Conservation (phyloP, 495 filamentous ascomycete genomes). For the Physcia stellaris region DNA sequence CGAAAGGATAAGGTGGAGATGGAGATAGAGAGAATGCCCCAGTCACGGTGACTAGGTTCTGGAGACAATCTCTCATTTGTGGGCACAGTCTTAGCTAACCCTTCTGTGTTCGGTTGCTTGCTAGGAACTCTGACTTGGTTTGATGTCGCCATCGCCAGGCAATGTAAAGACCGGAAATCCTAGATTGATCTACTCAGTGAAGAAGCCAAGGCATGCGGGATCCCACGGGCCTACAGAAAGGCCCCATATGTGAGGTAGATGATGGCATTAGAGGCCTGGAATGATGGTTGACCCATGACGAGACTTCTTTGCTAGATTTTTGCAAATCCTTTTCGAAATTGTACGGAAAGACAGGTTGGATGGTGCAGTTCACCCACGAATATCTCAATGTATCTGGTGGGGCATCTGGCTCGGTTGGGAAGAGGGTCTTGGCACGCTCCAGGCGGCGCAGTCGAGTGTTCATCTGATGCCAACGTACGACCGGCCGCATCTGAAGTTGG, state of each 20-base stretch:
- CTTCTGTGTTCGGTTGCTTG: constrained; percentile 61
- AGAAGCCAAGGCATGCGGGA: neutral
- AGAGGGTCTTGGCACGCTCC: too few species aligned
- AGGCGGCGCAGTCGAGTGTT: too few species aligned
- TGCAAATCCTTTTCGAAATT: neutral
- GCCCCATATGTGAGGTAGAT: constrained; percentile 60
- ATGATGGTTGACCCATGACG: constrained; percentile 54
- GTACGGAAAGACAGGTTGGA: too few species aligned
- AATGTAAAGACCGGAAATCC: constrained; percentile 46
- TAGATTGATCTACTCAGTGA: constrained; percentile 15
- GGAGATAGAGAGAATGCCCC: constrained; percentile 1
- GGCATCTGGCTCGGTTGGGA: too few species aligned
- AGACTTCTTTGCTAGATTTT: too few species aligned
- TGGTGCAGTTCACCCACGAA: too few species aligned
- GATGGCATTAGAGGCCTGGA: constrained; percentile 57
- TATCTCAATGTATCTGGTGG: too few species aligned
- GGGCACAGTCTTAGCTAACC: constrained; percentile 38
- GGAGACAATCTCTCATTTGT: too few species aligned
- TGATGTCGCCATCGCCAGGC: constrained; percentile 58
- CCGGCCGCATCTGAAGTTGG: too few species aligned
- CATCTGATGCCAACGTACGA: too few species aligned
- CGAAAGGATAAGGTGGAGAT: neutral
- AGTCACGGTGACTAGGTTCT: too few species aligned
- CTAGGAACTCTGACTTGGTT: constrained; percentile 51
- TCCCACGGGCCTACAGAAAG: constrained; percentile 44